Conservation (phyloP, 192 early-diverging fungal species). For the Rhizoclosmatium globosum region DNA sequence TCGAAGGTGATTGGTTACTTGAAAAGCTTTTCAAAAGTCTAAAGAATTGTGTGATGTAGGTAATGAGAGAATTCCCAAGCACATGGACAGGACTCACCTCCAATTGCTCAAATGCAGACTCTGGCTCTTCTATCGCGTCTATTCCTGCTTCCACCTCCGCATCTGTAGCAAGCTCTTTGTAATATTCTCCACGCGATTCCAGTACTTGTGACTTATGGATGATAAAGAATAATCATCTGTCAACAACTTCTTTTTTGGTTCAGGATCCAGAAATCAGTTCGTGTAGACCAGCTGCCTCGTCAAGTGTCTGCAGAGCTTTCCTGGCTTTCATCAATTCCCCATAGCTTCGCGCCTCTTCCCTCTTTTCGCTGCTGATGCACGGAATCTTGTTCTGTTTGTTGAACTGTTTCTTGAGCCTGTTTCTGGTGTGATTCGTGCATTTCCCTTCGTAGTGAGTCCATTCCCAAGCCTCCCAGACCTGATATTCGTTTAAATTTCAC, state of each 20-base stretch:
- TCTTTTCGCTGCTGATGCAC: not conserved
- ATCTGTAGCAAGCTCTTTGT: slow-evolving; percentile 41
- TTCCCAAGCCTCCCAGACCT: slow-evolving; percentile 9
- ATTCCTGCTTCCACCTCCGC: slow-evolving; percentile 21
- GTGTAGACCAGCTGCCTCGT: slow-evolving; percentile 11
- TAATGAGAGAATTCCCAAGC: not conserved
- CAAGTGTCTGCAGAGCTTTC: slow-evolving; percentile 19
- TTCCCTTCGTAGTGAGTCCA: not conserved
- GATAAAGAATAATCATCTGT: slow-evolving; percentile 21
- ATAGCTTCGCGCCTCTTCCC: not conserved
- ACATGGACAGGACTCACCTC: slow-evolving; percentile 29
- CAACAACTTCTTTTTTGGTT: slow-evolving; percentile 18
- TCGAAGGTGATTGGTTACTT: slow-evolving; percentile 62
- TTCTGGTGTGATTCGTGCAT: not conserved
- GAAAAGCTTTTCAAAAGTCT: slow-evolving; percentile 59
- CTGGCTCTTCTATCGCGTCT: slow-evolving; percentile 41
- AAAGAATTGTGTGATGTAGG: not conserved
- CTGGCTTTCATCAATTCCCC: slow-evolving; percentile 27
- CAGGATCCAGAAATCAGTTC: slow-evolving; percentile 24
- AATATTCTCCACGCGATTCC: slow-evolving; percentile 33
- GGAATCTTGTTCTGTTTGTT: slow-evolving; percentile 22
- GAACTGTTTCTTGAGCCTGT: not conserved
- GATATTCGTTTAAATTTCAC: not conserved
- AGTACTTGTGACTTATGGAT: slow-evolving; percentile 17
- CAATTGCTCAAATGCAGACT: slow-evolving; percentile 38